Conservation (phyloP, 2,329 filamentous ascomycete species). For the Diplodia intermedia region DNA sequence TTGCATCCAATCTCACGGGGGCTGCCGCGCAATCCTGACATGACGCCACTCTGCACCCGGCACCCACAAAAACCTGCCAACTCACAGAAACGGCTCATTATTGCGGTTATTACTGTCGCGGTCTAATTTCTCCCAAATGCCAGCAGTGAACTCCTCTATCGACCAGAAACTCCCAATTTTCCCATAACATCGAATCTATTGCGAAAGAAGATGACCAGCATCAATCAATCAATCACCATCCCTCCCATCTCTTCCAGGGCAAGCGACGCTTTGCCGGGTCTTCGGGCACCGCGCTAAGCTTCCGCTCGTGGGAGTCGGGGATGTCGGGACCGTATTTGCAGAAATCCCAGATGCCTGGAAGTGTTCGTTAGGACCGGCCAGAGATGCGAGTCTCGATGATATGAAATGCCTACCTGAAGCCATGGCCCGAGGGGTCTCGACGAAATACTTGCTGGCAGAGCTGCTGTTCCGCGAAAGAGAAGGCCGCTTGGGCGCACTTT, state of each 20-base stretch:
- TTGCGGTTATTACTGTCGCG: neutral
- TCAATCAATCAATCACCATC: neutral
- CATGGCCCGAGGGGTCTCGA: neutral
- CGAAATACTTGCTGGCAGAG: neutral
- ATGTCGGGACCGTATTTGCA: conserved; percentile 20
- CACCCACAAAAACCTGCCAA: neutral
- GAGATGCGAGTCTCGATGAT: neutral
- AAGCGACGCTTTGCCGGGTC: conserved; percentile 2
- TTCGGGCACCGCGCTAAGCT: neutral
- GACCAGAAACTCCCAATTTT: neutral
- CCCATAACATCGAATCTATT: neutral
- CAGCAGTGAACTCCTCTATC: neutral
- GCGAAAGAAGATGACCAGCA: neutral
- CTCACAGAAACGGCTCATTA: neutral
- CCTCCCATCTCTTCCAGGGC: conserved; percentile 10
- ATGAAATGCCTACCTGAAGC: neutral
- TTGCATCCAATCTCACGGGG: neutral
- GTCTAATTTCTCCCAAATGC: neutral
- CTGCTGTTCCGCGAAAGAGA: neutral
- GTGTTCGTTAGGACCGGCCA: neutral
- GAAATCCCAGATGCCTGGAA: conserved; percentile 14
- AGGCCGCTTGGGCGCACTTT: neutral
- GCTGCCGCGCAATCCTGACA: neutral
- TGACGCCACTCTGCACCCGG: neutral
- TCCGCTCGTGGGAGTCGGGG: conserved; percentile 1